phyloP scores from a whole-genome alignment of 176 grass and related monocot genomes.

The Carex myosuroides region DNA sequence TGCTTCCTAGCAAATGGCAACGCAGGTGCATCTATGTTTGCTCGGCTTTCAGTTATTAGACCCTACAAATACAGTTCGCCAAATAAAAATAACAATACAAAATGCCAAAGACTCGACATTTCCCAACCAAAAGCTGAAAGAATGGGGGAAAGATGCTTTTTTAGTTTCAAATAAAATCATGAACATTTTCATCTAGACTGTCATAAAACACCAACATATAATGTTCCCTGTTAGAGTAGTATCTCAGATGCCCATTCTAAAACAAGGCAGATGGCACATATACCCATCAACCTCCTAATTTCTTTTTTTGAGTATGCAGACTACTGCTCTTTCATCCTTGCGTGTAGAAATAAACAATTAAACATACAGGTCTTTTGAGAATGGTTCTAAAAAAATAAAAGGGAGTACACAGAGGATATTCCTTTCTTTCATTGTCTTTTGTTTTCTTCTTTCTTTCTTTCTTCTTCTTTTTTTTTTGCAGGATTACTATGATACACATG shows the following conservation, averaged over 20 bases:
- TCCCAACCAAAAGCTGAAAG: neutral
- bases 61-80: slow-evolving; percentile 36
- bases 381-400: neutral
- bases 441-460: neutral
- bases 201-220: neutral
- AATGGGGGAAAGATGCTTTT: neutral
- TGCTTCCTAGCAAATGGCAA: slow-evolving; percentile 75
- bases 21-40: slow-evolving; percentile 65
- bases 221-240: neutral
- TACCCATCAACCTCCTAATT: neutral
- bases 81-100: slow-evolving; percentile 21
- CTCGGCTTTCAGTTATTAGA: slow-evolving; percentile 84
- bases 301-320: neutral
- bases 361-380: neutral
- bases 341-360: neutral
- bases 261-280: neutral
- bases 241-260: neutral
- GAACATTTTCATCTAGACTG: neutral
- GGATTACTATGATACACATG: neutral
- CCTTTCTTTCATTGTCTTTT: neutral
- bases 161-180: neutral
- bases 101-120: neutral
- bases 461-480: too few relatives aligned
- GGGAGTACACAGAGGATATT: neutral
- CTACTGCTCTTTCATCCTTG: neutral